phyloP scores from a whole-genome alignment of 768 basidiomycete species.

The Pluteus cervinus region DNA sequence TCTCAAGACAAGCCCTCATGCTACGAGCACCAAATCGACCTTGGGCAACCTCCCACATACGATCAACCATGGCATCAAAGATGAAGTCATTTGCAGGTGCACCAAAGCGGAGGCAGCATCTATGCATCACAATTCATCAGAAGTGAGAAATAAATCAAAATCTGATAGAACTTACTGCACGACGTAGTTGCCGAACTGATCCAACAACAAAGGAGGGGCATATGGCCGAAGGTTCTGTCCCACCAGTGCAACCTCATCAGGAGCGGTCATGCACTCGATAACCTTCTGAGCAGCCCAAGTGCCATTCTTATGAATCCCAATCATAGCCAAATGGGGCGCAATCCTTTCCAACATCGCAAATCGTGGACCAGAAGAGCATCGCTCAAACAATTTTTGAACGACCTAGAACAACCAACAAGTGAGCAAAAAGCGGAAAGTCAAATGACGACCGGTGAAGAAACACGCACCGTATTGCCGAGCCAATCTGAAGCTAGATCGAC shows the following conservation, averaged over 20 bases:
- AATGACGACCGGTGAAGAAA: neutral
- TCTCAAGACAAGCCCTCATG: conserved; percentile 96
- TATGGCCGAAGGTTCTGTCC: conserved; percentile 86
- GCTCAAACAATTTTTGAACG: conserved; percentile 96
- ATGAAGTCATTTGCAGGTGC: conserved; percentile 90
- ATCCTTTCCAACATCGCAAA: conserved; percentile 93
- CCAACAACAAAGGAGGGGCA: conserved; percentile 87
- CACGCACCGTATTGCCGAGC: conserved; percentile 88
- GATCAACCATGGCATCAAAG: conserved; percentile 96
- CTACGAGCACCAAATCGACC: conserved; percentile 97
- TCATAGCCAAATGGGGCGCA: conserved; percentile 90
- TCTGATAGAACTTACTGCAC: conserved; percentile 62
- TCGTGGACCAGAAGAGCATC: conserved; percentile 69
- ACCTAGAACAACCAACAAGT: conserved; percentile 41
- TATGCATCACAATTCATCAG: conserved; percentile 18
- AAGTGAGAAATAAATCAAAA: neutral
- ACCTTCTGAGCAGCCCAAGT: conserved; percentile 99
- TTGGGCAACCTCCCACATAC: conserved; percentile 98
- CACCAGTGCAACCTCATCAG: conserved; percentile 82
- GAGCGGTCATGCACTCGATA: conserved; percentile 86
- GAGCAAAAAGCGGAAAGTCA: conserved; percentile 4
- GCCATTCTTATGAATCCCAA: conserved; percentile 98
- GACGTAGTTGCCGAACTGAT: conserved; percentile 92
- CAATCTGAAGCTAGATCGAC: conserved; percentile 96
- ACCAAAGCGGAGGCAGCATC: conserved; percentile 88